phyloP scores from a whole-genome alignment of 805 yeast species.

The Saccharomycopsis microspora region DNA sequence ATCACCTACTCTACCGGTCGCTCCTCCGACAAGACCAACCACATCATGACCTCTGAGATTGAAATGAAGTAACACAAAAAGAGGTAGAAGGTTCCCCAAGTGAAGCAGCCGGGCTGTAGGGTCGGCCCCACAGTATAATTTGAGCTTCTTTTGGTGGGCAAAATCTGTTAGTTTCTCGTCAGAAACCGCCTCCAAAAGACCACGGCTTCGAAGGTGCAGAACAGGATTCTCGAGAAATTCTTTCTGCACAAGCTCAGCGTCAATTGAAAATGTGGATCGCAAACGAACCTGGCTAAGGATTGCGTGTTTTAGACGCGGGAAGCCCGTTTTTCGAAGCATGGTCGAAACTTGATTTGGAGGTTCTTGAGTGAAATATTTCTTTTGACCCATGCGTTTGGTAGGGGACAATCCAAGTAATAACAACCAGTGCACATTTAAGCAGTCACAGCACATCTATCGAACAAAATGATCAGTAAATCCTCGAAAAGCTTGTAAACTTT shows the following conservation, averaged over 20 bases:
- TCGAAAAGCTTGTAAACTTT: no score
- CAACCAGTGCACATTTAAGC: no score
- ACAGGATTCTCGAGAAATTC: slow-evolving; percentile 30
- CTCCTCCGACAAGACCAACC: slow-evolving; percentile 85
- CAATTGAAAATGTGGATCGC: slow-evolving; percentile 15
- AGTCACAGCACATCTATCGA: no score
- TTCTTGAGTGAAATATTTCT: no score
- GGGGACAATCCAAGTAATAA: no score
- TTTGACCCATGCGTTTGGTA: no score
- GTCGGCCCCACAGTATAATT: slow-evolving; percentile 89
- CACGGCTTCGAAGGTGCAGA: slow-evolving; percentile 31
- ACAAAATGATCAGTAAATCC: no score
- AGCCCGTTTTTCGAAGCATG: no score
- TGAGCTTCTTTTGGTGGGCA: slow-evolving; percentile 25
- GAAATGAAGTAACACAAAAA: slow-evolving; percentile 77
- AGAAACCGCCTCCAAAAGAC: slow-evolving; percentile 32
- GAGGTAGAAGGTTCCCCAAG: slow-evolving; percentile 81
- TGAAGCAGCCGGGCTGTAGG: slow-evolving; percentile 89
- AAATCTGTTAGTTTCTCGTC: slow-evolving; percentile 24
- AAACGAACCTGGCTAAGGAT: background rate
- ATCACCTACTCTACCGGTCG: slow-evolving; percentile 93
- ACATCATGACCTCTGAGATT: slow-evolving; percentile 74
- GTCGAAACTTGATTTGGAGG: no score
- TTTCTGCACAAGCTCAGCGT: slow-evolving; percentile 16
- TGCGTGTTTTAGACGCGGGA: background rate